Evolutionary conservation across 495 filamentous ascomycete species (phyloP).

Genomic region (Xylaria cubensis): DNA sequence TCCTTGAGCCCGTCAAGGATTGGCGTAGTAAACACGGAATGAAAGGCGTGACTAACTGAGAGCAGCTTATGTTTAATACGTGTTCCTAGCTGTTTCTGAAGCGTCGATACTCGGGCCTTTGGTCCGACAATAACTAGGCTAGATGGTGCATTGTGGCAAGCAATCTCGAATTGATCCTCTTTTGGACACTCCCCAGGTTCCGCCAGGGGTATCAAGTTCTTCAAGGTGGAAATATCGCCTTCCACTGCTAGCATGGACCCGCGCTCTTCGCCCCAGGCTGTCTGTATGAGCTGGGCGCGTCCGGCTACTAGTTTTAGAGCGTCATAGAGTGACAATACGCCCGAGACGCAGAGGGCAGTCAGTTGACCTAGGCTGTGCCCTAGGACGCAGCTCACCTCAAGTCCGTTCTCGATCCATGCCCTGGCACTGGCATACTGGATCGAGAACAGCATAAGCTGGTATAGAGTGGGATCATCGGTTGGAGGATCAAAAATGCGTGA

Average conservation of each 20-base stretch:
- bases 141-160: slow-evolving; percentile 48
- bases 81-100: too few relatives aligned
- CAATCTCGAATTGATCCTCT: slow-evolving; percentile 37
- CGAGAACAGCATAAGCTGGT: slow-evolving; percentile 55
- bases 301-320: slow-evolving; percentile 48
- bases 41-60: too few relatives aligned
- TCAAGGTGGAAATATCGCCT: slow-evolving; percentile 29
- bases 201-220: slow-evolving; percentile 30
- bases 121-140: slow-evolving; percentile 46
- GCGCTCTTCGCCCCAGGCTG: slow-evolving; percentile 53
- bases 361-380: slow-evolving; percentile 64
- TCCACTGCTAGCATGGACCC: slow-evolving; percentile 57
- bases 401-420: slow-evolving; percentile 58
- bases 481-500: slow-evolving; percentile 56
- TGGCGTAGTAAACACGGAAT: too few relatives aligned
- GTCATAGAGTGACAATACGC: slow-evolving; percentile 35
- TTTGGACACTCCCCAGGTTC: neutral
- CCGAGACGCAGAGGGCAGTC: slow-evolving; percentile 47
- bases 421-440: slow-evolving; percentile 58
- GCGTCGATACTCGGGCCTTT: too few relatives aligned
- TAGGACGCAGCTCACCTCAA: slow-evolving; percentile 46
- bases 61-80: too few relatives aligned
- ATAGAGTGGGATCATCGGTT: slow-evolving; percentile 46
- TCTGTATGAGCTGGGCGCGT: slow-evolving; percentile 52
- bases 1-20: too few relatives aligned